Conservation (phyloP, 345 rosid species). For the Eucalyptus paniculata region DNA sequence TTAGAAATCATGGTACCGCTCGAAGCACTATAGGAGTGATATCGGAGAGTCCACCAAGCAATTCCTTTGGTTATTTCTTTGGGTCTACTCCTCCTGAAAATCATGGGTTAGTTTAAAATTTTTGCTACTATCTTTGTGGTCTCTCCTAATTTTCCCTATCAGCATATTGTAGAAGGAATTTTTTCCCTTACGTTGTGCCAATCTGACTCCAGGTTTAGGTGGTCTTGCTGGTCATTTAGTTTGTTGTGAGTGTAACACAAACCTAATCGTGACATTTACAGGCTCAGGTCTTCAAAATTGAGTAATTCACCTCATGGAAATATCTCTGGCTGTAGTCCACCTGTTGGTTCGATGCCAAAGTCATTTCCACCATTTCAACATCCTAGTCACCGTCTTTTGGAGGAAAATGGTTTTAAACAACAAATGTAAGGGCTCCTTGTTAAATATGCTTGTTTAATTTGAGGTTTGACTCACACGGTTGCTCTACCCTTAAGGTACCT, state of each 20-base stretch:
- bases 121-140: not conserved
- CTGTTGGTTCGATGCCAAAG: slow-evolving; percentile 93
- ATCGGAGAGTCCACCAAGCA: slow-evolving; percentile 96
- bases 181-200: not conserved
- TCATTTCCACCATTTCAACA: slow-evolving; percentile 91
- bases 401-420: slow-evolving; percentile 94
- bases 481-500: slow-evolving; percentile 49
- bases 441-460: not conserved
- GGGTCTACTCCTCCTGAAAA: slow-evolving; percentile 94
- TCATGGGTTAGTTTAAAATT: slow-evolving; percentile 52
- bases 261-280: slow-evolving; percentile 4
- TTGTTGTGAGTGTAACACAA: not conserved
- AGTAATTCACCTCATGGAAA: slow-evolving; percentile 67
- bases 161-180: not conserved
- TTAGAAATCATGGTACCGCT: slow-evolving; percentile 47
- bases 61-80: slow-evolving; percentile 90
- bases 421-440: slow-evolving; percentile 53
- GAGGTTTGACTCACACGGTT: slow-evolving; percentile 7
- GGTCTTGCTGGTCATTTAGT: not conserved
- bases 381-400: slow-evolving; percentile 91
- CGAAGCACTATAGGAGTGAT: slow-evolving; percentile 35
- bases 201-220: not conserved
- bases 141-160: not conserved
- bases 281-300: slow-evolving; percentile 66
- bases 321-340: slow-evolving; percentile 80